Evolutionary conservation across 805 yeast species (phyloP).

Genomic region (Candida lessepsii): DNA sequence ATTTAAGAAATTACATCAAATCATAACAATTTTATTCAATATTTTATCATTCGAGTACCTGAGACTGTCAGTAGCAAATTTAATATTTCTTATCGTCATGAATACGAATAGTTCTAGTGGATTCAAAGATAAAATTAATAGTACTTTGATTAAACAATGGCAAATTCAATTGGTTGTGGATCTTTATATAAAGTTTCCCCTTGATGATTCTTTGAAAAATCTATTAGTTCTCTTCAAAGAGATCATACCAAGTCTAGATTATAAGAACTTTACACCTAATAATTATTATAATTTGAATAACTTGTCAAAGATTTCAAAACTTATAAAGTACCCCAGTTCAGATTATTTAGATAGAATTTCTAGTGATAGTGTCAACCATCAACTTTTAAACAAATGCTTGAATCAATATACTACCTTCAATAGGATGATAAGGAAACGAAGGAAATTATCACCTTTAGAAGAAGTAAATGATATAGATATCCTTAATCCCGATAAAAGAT

Average conservation of each 20-base stretch:
- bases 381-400: conserved; percentile 10
- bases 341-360: conserved; percentile 14
- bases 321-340: conserved; percentile 21
- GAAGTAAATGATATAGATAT: conserved; percentile 15
- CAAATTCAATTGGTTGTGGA: conserved; percentile 29
- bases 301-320: conserved; percentile 1
- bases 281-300: conserved; percentile 20
- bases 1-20: conserved; percentile 12
- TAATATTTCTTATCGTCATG: conserved; percentile 20
- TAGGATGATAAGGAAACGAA: conserved; percentile 15
- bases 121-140: conserved; percentile 13
- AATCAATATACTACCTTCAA: conserved; percentile 18
- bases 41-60: conserved; percentile 24
- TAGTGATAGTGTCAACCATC: not conserved
- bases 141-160: conserved; percentile 23
- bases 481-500: conserved; percentile 11
- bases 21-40: conserved; percentile 21
- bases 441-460: conserved; percentile 9
- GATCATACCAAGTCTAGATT: conserved; percentile 21
- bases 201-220: conserved; percentile 25
- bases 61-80: conserved; percentile 22
- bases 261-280: conserved; percentile 6
- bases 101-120: conserved; percentile 14
- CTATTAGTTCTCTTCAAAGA: conserved; percentile 23
- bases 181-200: conserved; percentile 29